Base-by-base conservation (phyloP, 306 rosid genomes). In the Trichosanthes truncata region DNA sequence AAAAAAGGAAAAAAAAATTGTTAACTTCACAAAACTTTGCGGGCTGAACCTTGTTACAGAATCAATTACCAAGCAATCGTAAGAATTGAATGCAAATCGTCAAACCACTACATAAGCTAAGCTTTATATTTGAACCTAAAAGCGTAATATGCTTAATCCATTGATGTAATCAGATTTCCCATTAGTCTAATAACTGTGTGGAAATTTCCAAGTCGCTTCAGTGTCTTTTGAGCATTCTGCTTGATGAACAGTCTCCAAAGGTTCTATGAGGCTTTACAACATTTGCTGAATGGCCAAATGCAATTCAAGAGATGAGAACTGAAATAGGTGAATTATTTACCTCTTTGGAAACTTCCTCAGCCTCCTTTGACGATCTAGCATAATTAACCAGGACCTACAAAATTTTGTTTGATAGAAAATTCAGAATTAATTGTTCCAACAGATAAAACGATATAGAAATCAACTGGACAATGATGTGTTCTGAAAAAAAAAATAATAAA, bases 301-400 rank as follows among this genome's bases (percentile, higher is more conserved):
- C 78, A 49, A 20, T 73, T 29, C 15, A 45, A 72, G 49, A 35
- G 10, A 75, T 75, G 35, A 31, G 17, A 53, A 11, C 1, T 61
- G 51, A 29, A 67, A 43, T 31, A n/a, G 21, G 29, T 14, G 17
- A 40, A 25, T 81, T 33, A 53, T 66, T 74, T 82, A 92, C 98
- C 98, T 91, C 93, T 86, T 91, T 91, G 79, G 93, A 85, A 79
- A 92, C 97, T 81, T 95, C 97, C 81, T 91, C 98, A 1, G 97
- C 98, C 87, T 90, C 98, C 89, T 89, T 89, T 78, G 97, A 89
- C 41, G 96, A 95, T 80, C 98, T 92, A 51, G 97, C 98, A 45
- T 95, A 95, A 83, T 95, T 92, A 55, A 95, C 92, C 76, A 95
- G 87, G 69, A 95, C 97, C 97, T 95, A 84, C 41, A 73, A 80